Percentiles rank a stretch among this genome's conserved stretches.
Conservation (phyloP, 2,329 filamentous ascomycete genomes). For the Erysiphe neolycopersici region DNA sequence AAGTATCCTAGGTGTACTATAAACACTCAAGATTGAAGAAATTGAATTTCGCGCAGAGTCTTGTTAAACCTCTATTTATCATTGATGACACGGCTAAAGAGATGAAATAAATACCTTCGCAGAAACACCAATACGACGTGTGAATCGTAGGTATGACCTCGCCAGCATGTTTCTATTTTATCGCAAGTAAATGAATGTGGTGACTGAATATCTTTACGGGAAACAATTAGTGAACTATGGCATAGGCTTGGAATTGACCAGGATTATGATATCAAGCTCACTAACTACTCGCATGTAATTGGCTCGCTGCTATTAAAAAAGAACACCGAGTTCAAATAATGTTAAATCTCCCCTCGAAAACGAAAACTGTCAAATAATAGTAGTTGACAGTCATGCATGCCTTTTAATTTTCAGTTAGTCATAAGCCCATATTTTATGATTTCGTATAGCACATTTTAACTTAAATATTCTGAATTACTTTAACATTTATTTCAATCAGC, state of each 20-base stretch:
- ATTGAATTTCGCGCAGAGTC: not conserved
- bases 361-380: too few relatives aligned
- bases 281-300: not conserved
- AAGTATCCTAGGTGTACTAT: not conserved
- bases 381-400: too few relatives aligned
- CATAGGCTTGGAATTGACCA: not conserved
- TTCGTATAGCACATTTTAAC: too few relatives aligned
- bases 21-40: not conserved
- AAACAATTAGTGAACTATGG: too few relatives aligned
- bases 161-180: constrained; percentile 55
- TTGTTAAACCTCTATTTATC: not conserved
- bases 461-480: too few relatives aligned
- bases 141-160: constrained; percentile 69
- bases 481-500: too few relatives aligned
- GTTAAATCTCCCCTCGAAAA: too few relatives aligned
- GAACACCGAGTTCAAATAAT: too few relatives aligned
- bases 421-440: too few relatives aligned
- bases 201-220: not conserved
- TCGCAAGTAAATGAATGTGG: not conserved
- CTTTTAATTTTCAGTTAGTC: too few relatives aligned
- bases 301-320: not conserved
- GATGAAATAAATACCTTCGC: not conserved
- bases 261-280: not conserved
- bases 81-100: not conserved
- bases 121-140: constrained; percentile 52